Evolutionary conservation across 2,329 filamentous ascomycete species (phyloP).

Genomic region (Sclerotinia sclerotiorum): DNA sequence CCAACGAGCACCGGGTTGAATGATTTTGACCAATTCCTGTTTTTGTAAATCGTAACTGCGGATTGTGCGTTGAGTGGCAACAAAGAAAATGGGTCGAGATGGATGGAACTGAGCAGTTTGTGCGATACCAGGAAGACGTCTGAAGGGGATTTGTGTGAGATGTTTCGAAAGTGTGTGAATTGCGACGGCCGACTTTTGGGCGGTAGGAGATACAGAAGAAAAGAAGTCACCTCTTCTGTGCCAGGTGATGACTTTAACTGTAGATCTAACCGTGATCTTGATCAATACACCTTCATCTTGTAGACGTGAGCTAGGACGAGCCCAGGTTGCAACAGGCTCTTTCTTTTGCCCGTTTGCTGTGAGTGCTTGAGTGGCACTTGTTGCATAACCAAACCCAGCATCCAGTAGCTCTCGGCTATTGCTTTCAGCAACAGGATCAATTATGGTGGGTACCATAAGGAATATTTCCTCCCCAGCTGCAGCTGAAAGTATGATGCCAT

Average conservation of each 20-base stretch:
- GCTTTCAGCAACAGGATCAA: conserved; percentile 71
- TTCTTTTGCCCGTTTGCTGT: conserved; percentile 62
- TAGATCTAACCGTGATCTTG: conserved; percentile 74
- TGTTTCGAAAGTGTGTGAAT: conserved; percentile 97
- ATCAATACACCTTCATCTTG: conserved; percentile 78
- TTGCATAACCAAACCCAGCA: conserved; percentile 90
- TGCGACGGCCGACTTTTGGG: conserved; percentile 76
- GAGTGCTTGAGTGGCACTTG: conserved; percentile 57
- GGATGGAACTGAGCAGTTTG: conserved; percentile 96
- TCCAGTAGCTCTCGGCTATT: conserved; percentile 76
- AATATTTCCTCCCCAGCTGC: conserved; percentile 83
- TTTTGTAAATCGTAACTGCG: conserved; percentile 90
- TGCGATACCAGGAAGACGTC: conserved; percentile 68
- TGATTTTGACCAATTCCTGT: conserved; percentile 87
- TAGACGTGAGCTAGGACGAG: conserved; percentile 70
- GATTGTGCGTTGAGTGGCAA: conserved; percentile 91
- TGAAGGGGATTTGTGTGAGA: conserved; percentile 91
- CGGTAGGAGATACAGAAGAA: conserved; percentile 81
- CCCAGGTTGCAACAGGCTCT: conserved; percentile 77
- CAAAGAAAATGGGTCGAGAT: conserved; percentile 87
- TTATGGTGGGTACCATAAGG: conserved; percentile 73
- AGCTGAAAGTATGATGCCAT: conserved; percentile 77
- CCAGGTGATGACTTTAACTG: conserved; percentile 88
- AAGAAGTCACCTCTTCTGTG: conserved; percentile 94
- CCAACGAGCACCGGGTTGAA: conserved; percentile 92